Evolutionary conservation across 2,329 filamentous ascomycete genomes (phyloP), one percentile per base, ranked within the genome.

Genomic region (Aspergillus glaucus): DNA sequence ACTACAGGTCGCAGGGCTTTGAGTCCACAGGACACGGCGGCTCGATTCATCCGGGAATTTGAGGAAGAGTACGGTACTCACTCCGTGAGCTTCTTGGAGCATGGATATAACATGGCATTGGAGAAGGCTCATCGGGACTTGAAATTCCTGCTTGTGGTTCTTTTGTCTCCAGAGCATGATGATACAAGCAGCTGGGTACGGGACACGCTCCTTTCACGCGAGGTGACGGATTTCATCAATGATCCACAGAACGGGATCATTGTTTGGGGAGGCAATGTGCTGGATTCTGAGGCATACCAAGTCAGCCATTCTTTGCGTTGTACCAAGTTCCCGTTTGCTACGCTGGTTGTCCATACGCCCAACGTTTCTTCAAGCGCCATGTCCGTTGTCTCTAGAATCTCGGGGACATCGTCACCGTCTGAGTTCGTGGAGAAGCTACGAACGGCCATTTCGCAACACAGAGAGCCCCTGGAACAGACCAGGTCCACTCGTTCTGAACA

Each of bases 211-310:
- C 79, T 96, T 6, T 79, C 85, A 1, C 79, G 81, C 1, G 85
- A 91, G 40, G 84, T 96, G 3, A 76, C 84, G 9, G 73, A 77
- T 5, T 95, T 89, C 61, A 68, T 97, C 58, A 85, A 82, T 55
- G 80, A 92, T 51, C 81, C 87, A 1, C 70, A 77, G 30, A 90
- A 90, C 67, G 87, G 92, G 62, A 80, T 96, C 26, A 75, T 97
- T 32, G 70, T 98, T 2, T 98, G 93, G 93, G 89, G 86, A 37
- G 93, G 93, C 43, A 95, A 90, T 58, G 86, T 97, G 0, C 82
- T 90, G 54, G 93, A 98, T 65, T 86, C 89, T 3, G 93, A 98
- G 71, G 88, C 92, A 4, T 97, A 94, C 68, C 90, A 96, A 66
- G 89, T 96, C 37, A 84, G 90, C n/a, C 79, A 81, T 10, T 89